Evolutionary conservation across 2,329 filamentous ascomycete genomes (phyloP).

Genomic region (Botrytis elliptica): DNA sequence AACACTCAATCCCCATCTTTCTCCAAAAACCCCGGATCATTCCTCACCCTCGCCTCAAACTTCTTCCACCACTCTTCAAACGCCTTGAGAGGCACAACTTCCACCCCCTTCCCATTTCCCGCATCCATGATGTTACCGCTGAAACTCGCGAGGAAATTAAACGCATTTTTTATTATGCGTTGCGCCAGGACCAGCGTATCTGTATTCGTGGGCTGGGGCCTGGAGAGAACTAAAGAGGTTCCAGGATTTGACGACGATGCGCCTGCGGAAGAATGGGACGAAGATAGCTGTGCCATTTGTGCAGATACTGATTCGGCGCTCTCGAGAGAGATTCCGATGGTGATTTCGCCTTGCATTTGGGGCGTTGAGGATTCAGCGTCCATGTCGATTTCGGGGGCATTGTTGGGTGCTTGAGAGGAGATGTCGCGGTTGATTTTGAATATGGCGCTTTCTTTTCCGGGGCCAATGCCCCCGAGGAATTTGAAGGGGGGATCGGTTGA

Average conservation of each 20-base stretch:
- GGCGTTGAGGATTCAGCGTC: slow-evolving; percentile 31
- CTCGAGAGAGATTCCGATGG: slow-evolving; percentile 82
- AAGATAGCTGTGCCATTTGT: slow-evolving; percentile 62
- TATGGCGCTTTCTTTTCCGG: slow-evolving; percentile 87
- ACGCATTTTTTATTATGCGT: slow-evolving; percentile 93
- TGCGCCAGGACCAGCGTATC: slow-evolving; percentile 82
- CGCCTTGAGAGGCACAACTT: slow-evolving; percentile 88
- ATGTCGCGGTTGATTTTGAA: slow-evolving; percentile 64
- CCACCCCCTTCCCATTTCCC: slow-evolving; percentile 55
- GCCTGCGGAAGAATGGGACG: slow-evolving; percentile 27
- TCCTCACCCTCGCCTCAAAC: slow-evolving; percentile 83
- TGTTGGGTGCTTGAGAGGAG: background rate
- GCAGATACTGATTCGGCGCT: slow-evolving; percentile 67
- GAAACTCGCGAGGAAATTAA: slow-evolving; percentile 93
- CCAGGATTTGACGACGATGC: slow-evolving; percentile 31
- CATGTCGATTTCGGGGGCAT: slow-evolving; percentile 42
- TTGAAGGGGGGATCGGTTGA: slow-evolving; percentile 53
- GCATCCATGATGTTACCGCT: slow-evolving; percentile 53
- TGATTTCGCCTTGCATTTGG: slow-evolving; percentile 48
- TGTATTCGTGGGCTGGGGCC: background rate
- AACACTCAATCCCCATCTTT: slow-evolving; percentile 42
- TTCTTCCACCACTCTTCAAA: slow-evolving; percentile 99
- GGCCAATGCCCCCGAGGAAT: slow-evolving; percentile 85
- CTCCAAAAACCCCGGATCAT: slow-evolving; percentile 87
- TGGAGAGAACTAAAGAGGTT: slow-evolving; percentile 45